These are phyloP conservation scores for Pleurotus platypus DNA, from an alignment of 768 basidiomycete genomes.

Conservation along the genomic window DNA sequence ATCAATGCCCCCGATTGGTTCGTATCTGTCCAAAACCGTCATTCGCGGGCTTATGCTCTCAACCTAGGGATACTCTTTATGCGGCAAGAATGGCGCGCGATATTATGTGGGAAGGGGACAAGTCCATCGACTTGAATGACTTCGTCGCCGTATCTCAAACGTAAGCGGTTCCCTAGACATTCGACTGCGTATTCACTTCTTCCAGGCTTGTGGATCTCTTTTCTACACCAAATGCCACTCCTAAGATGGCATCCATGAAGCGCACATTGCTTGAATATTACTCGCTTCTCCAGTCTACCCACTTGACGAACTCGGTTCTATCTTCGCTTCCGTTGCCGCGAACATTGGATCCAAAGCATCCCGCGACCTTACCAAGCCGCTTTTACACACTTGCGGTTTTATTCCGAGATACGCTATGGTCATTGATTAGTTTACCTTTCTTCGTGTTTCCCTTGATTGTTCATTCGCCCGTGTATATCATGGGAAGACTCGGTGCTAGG, in stretches of 20 bases:
- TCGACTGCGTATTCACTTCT: constrained; percentile 6
- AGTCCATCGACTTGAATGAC: constrained; percentile 72
- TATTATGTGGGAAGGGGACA: constrained; percentile 85
- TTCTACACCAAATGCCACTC: constrained; percentile 58
- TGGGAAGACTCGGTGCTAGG: constrained; percentile 71
- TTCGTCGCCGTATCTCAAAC: constrained; percentile 87
- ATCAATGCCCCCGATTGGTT: constrained; percentile 96
- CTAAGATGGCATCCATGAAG: constrained; percentile 59
- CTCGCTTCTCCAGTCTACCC: constrained; percentile 76
- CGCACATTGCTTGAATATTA: constrained; percentile 82
- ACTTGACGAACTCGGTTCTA: constrained; percentile 83
- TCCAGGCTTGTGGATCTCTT: constrained; percentile 85
- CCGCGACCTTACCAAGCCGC: constrained; percentile 79
- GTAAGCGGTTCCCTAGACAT: constrained; percentile 43
- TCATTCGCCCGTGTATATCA: constrained; percentile 81
- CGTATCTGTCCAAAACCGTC: constrained; percentile 19
- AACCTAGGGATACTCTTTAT: constrained; percentile 80
- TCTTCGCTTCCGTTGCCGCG: constrained; percentile 82
- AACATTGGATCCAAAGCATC: constrained; percentile 73
- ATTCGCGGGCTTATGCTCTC: not conserved
- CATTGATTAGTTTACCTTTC: constrained; percentile 77
- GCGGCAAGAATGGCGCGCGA: constrained; percentile 91
- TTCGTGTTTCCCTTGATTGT: constrained; percentile 84
- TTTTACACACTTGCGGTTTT: constrained; percentile 77
- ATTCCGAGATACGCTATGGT: constrained; percentile 70